Conservation (phyloP, 257 asterid species). For the Vinca minor region DNA sequence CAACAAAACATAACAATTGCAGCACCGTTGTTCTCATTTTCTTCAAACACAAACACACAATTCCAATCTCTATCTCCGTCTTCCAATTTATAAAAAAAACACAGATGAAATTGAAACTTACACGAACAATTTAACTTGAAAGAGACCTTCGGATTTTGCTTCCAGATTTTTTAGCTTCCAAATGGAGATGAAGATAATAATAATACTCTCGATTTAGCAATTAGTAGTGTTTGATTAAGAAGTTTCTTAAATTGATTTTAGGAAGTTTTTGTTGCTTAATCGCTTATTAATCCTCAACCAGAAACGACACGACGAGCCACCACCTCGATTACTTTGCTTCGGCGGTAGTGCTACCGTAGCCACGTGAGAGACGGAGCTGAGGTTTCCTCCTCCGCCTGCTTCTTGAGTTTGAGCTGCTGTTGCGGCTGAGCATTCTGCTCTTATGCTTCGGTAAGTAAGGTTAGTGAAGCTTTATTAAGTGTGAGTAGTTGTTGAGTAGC, state of each 20-base stretch:
- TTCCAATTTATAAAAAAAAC: neutral
- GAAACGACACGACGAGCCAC: slow-evolving; percentile 2
- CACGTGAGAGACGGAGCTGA: slow-evolving; percentile 4
- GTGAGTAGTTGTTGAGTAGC: neutral
- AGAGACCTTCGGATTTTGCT: neutral
- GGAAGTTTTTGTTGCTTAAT: neutral
- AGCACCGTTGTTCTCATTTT: slow-evolving; percentile 5
- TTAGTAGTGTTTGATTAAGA: too few species aligned
- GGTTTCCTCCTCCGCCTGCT: neutral
- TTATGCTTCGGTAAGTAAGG: neutral
- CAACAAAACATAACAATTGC: neutral
- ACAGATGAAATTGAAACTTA: neutral
- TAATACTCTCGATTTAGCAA: neutral
- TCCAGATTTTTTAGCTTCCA: neutral
- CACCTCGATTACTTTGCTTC: neutral
- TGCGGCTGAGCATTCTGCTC: neutral
- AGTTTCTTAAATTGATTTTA: neutral
- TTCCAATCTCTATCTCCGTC: neutral
- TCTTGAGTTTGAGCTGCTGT: neutral
- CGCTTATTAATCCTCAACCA: neutral
- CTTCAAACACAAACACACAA: neutral
- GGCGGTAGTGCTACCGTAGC: neutral
- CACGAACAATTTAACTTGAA: neutral
- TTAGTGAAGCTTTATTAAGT: neutral
- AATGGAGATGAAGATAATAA: neutral